These are phyloP conservation scores for Alternaria postmessia DNA, from an alignment of 2,329 filamentous ascomycete genomes.

Conservation along the genomic window DNA sequence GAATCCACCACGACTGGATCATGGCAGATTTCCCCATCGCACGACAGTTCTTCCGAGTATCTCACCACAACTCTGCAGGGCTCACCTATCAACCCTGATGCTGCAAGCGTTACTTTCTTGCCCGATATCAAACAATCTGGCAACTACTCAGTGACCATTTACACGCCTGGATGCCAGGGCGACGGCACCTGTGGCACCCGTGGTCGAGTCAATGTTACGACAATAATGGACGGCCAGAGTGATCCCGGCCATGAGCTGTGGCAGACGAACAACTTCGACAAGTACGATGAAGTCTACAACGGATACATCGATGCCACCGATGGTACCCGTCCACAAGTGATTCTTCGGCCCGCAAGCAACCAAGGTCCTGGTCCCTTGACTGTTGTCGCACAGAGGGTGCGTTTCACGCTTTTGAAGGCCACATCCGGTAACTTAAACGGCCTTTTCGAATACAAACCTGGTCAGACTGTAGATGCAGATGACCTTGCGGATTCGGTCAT, in stretches of 20 bases:
- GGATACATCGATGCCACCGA: conserved; percentile 82
- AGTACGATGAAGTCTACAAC: conserved; percentile 91
- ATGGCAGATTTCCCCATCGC: conserved; percentile 75
- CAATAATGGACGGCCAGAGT: conserved; percentile 63
- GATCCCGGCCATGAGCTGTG: conserved; percentile 63
- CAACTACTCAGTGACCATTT: conserved; percentile 89
- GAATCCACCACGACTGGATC: conserved; percentile 73
- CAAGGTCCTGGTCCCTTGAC: conserved; percentile 67
- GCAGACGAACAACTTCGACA: conserved; percentile 96
- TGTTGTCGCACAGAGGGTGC: conserved; percentile 88
- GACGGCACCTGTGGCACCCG: conserved; percentile 79
- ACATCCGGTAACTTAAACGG: conserved; percentile 86
- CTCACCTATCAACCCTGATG: conserved; percentile 63
- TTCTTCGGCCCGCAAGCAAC: conserved; percentile 72
- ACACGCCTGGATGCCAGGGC: conserved; percentile 87
- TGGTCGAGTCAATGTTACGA: conserved; percentile 84
- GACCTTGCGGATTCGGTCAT: conserved; percentile 77
- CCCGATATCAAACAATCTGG: conserved; percentile 89
- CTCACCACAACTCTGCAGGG: conserved; percentile 71
- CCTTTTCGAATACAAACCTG: conserved; percentile 86
- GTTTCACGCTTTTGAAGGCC: conserved; percentile 76
- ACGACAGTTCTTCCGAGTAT: conserved; percentile 77
- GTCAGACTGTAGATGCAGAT: conserved; percentile 65
- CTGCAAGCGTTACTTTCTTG: conserved; percentile 76
- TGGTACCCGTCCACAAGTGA: conserved; percentile 82